These are phyloP conservation scores for Pseudocohnilembus persalinus DNA, from an alignment of 169 alveolate species.

Conservation along the genomic window DNA sequence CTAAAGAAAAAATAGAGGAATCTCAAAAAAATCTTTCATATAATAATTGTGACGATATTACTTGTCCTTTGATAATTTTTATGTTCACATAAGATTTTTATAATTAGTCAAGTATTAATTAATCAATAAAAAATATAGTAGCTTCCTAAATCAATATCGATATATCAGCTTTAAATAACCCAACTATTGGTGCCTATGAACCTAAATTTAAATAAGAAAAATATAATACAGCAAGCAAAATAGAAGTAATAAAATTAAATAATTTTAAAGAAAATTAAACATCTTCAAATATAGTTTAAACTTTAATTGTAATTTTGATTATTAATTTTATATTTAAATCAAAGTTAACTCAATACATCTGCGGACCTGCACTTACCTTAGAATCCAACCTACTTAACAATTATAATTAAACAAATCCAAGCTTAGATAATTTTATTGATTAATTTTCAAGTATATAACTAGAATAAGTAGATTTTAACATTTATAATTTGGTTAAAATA, in stretches of 20 bases:
- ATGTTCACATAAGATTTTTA: background rate
- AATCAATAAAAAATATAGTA: too few species aligned
- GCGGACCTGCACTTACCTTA: background rate
- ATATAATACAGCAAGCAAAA: too few species aligned
- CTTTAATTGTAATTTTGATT: too few species aligned
- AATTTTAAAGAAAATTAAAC: too few species aligned
- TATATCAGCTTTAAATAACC: background rate
- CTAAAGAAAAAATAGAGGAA: background rate
- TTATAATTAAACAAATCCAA: too few species aligned
- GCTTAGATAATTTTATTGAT: background rate
- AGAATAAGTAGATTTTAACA: background rate
- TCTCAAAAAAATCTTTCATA: background rate
- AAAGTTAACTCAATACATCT: background rate
- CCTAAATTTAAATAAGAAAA: too few species aligned
- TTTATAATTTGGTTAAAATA: background rate
- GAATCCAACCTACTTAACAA: background rate
- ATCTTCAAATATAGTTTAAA: too few species aligned
- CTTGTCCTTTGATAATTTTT: background rate
- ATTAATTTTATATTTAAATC: too few species aligned
- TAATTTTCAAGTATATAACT: background rate
- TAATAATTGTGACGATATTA: too few species aligned
- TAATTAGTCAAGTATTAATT: too few species aligned
- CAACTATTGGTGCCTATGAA: background rate
- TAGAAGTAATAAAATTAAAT: too few species aligned
- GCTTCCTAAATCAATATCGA: too few species aligned